Base-by-base conservation (phyloP, 306 rosid genomes). In the Vicia sativa region DNA sequence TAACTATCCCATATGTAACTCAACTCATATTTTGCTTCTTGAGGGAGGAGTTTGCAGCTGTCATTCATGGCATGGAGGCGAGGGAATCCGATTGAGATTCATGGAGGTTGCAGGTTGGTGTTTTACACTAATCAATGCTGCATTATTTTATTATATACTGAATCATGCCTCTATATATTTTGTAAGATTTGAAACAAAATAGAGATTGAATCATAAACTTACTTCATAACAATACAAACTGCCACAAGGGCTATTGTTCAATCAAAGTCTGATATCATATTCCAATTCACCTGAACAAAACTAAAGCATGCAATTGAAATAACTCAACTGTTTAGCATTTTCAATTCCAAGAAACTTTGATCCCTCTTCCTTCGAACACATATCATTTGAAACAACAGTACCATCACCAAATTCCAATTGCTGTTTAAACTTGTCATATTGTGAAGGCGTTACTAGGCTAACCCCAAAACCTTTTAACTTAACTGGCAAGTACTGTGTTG, bases 401-500 rank as follows among this genome's bases (percentile, higher is more conserved):
- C 2, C 18, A 23, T 56, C 43, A 41, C 21, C 44, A 60, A 14
- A 5, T 38, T 72, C 42, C 2, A 62, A 5, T 14, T 49, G 35
- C 1, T 35, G 60, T 49, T n/a, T n/a, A 15, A 72, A 62, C 31
- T 2, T 25, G 11, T 1, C 54, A 42, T 50, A 72, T 3, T 72
- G 42, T 26, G 53, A 37, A 35, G 54, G 7, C 14, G 44, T 50
- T 19, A 72, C 39, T 11, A 15, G 26, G 62, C 38, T 35, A 12
- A 72, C 12, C 6, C 70, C 77, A 62, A 72, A 72, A 3, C 62
- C 77, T 72, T 6, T 62, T 21, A 72, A 50, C 44, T 11, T 19
- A 34, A 62, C 37, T 7, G 63, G 43, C 26, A 49, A 43, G 0
- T 37, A 14, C 23, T 15, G 4, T n/a, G 63, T 49, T 50, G 61